phyloP scores from a whole-genome alignment of 1,284 basidiomycete species.

The Ganoderma lucidum region DNA sequence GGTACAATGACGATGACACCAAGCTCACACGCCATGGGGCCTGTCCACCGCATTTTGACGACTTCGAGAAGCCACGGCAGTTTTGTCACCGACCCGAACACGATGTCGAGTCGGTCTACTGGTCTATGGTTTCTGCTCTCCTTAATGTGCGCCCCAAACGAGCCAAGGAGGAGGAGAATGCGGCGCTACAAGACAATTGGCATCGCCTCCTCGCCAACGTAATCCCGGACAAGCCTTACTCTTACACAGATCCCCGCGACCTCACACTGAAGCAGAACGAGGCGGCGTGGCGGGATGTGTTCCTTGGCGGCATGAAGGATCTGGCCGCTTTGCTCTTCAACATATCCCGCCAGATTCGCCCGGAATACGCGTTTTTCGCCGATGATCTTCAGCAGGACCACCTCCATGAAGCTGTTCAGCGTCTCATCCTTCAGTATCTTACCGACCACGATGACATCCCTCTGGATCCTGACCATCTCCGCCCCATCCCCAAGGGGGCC shows the following conservation, averaged over 20 bases:
- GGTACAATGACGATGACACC: not conserved
- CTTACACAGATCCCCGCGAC: not conserved
- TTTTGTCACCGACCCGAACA: not conserved
- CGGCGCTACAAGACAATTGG: no score
- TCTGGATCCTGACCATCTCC: not conserved
- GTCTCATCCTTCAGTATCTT: constrained; percentile 13
- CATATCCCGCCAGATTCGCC: not conserved
- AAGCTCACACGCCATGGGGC: not conserved
- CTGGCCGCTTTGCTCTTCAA: not conserved
- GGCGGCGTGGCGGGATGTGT: not conserved
- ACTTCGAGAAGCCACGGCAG: not conserved
- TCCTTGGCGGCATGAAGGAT: not conserved
- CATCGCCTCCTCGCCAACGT: no score
- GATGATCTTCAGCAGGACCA: not conserved
- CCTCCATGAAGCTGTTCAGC: constrained; percentile 9
- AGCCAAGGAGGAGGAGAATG: not conserved
- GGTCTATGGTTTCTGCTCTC: not conserved
- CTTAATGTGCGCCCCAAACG: not conserved
- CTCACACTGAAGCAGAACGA: no score
- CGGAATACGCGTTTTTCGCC: not conserved
- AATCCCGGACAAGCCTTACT: no score
- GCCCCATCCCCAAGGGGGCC: not conserved
- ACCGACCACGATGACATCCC: constrained; percentile 1
- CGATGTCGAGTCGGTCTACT: constrained; percentile 13
- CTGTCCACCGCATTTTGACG: not conserved